These are phyloP conservation scores for Epichloe baconii DNA, from an alignment of 2,329 filamentous ascomycete species.

Conservation along the genomic window DNA sequence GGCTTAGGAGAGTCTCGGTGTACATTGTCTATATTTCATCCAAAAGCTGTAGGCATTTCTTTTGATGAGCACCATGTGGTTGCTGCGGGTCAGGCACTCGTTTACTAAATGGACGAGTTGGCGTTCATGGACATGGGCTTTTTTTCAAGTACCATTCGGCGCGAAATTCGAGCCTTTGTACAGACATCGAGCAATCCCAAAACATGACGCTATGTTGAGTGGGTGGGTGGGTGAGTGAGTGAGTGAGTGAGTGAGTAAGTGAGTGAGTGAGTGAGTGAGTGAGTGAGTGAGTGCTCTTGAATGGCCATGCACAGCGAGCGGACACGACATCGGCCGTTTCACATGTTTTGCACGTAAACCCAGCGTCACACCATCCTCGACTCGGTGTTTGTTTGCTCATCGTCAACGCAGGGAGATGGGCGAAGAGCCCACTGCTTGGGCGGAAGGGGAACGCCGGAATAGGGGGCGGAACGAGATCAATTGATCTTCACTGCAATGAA, in stretches of 20 bases:
- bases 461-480: too few species aligned
- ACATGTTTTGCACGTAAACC: background rate
- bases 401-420: background rate
- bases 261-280: background rate
- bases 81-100: background rate
- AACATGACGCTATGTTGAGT: too few species aligned
- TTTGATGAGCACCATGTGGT: background rate
- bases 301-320: background rate
- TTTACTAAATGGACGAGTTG: conserved; percentile 2
- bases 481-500: too few species aligned
- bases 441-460: too few species aligned
- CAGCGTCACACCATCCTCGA: background rate
- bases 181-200: background rate
- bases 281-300: background rate
- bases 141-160: background rate
- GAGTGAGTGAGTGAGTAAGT: background rate
- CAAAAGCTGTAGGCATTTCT: background rate
- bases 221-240: background rate
- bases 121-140: background rate
- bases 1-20: background rate
- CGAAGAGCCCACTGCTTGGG: too few species aligned
- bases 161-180: background rate
- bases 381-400: background rate
- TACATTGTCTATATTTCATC: background rate
- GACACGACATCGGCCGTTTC: background rate